Conservation (phyloP, 1,284 basidiomycete genomes). For the Trichosporon coremiiforme region DNA sequence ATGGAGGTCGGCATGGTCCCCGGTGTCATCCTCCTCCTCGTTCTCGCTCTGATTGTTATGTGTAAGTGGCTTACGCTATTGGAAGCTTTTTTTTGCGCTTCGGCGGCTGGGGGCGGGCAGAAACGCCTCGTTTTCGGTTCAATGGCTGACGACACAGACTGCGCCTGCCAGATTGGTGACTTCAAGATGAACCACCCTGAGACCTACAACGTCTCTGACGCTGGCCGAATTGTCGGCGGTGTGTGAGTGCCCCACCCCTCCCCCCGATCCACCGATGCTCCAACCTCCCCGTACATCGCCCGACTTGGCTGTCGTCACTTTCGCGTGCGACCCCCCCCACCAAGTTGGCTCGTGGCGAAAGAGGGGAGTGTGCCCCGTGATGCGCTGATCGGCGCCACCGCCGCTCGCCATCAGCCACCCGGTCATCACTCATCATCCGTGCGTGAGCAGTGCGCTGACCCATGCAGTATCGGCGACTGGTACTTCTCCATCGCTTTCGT, state of each 20-base stretch:
- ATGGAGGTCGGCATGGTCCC: slow-evolving; percentile 43
- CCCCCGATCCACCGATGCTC: neutral
- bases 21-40: slow-evolving; percentile 42
- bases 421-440: slow-evolving; percentile 3
- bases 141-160: slow-evolving; percentile 23
- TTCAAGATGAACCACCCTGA: slow-evolving; percentile 40
- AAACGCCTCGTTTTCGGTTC: neutral
- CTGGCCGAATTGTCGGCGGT: slow-evolving; percentile 41
- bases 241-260: slow-evolving; percentile 9
- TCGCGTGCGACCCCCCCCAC: too few relatives aligned
- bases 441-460: neutral
- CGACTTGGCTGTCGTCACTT: neutral
- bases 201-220: slow-evolving; percentile 39
- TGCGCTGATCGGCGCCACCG: neutral
- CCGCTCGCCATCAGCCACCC: neutral
- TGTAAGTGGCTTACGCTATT: slow-evolving; percentile 32
- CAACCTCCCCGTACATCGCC: neutral
- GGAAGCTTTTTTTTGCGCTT: too few relatives aligned
- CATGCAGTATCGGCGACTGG: slow-evolving; percentile 25
- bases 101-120: too few relatives aligned
- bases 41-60: slow-evolving; percentile 42
- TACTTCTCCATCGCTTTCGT: slow-evolving; percentile 27
- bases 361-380: neutral
- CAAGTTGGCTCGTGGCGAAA: too few relatives aligned
- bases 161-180: slow-evolving; percentile 28